phyloP scores from a whole-genome alignment of 2,329 filamentous ascomycete genomes.

The Fusarium sp. region DNA sequence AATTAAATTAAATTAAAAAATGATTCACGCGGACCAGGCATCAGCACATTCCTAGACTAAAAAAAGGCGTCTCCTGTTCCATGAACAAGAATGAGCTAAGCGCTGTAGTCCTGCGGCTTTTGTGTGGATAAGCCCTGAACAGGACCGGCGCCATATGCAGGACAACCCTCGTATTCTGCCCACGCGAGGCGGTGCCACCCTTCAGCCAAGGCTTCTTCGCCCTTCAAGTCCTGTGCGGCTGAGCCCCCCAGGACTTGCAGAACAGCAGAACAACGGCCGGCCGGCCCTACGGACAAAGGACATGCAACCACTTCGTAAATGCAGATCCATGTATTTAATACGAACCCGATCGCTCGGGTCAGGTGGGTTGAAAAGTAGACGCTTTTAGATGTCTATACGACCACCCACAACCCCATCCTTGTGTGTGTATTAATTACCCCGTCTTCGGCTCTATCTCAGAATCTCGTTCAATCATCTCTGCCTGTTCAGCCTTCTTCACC shows the following conservation, averaged over 20 bases:
- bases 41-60: constrained; percentile 24
- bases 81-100: not conserved
- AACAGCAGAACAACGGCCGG: constrained; percentile 17
- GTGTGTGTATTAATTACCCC: constrained; percentile 7
- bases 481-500: constrained; percentile 1
- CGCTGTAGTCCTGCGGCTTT: constrained; percentile 14
- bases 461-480: not conserved
- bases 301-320: constrained; percentile 9
- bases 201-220: constrained; percentile 7
- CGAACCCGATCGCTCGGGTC: constrained; percentile 19
- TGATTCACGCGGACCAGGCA: not conserved
- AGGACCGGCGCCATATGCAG: constrained; percentile 27
- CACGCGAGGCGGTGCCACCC: constrained; percentile 34
- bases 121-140: constrained; percentile 25
- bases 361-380: constrained; percentile 8
- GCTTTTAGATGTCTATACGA: constrained; percentile 9
- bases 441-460: not conserved
- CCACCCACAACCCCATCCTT: not conserved
- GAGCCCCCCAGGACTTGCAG: constrained; percentile 1
- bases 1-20: not conserved
- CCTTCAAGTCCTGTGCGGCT: constrained; percentile 15
- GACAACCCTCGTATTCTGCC: constrained; percentile 35
- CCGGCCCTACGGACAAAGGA: constrained; percentile 17
- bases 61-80: not conserved
- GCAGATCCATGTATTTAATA: constrained; percentile 21